Evolutionary conservation across 1,139 yeast genomes (phyloP).

Genomic region (Geotrichum reessii): DNA sequence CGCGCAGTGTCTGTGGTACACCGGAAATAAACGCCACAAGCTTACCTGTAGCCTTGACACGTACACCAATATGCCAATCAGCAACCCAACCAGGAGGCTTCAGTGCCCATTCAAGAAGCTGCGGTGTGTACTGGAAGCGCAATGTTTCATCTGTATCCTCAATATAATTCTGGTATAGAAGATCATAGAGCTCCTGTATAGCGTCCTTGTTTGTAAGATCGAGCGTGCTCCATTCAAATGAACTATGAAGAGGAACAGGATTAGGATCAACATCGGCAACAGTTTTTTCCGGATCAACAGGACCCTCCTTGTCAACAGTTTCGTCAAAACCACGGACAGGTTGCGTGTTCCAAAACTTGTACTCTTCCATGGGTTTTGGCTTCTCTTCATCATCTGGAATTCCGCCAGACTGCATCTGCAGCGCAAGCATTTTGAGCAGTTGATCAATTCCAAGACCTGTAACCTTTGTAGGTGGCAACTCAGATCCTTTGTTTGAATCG

Average conservation of each 20-base stretch:
- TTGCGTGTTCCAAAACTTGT: conserved; percentile 97
- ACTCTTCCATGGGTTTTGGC: conserved; percentile 71
- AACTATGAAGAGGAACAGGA: conserved; percentile 67
- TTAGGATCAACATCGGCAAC: conserved; percentile 64
- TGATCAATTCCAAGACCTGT: conserved; percentile 37
- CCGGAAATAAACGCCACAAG: conserved; percentile 91
- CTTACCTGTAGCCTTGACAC: conserved; percentile 69
- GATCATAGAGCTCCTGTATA: conserved; percentile 66
- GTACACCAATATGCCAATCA: conserved; percentile 92
- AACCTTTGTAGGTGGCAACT: conserved; percentile 16
- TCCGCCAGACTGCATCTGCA: conserved; percentile 17
- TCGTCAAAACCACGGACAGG: conserved; percentile 75
- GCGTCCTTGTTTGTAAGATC: conserved; percentile 57
- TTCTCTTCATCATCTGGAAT: conserved; percentile 11
- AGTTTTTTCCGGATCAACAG: conserved; percentile 64
- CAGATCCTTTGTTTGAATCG: neutral
- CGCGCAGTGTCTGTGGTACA: conserved; percentile 65
- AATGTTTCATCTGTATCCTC: conserved; percentile 91
- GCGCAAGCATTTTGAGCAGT: conserved; percentile 37
- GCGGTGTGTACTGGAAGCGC: conserved; percentile 80
- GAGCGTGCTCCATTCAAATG: conserved; percentile 83
- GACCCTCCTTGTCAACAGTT: conserved; percentile 65
- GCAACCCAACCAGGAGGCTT: conserved; percentile 88
- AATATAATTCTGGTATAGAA: conserved; percentile 83
- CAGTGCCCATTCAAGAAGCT: conserved; percentile 87